Conservation (phyloP, 805 yeast species). For the Lipomyces japonicus region DNA sequence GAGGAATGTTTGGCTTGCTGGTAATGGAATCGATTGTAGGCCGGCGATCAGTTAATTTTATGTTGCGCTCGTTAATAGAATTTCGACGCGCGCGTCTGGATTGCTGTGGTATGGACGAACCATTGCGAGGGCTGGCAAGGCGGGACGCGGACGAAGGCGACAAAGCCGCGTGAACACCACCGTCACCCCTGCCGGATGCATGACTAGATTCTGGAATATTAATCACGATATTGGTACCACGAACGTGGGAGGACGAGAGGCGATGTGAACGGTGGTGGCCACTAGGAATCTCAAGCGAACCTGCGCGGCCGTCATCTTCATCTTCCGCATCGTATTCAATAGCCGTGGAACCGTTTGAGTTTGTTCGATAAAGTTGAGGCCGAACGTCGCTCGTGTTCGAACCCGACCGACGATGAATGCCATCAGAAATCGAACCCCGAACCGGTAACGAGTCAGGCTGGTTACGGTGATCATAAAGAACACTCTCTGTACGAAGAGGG, state of each 20-base stretch:
- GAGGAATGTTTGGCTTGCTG: not conserved
- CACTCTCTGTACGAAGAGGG: conserved; percentile 23
- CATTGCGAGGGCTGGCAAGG: not conserved
- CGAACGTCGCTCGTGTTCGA: conserved; percentile 9
- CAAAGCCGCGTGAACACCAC: not conserved
- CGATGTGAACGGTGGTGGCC: not conserved
- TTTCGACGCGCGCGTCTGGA: not conserved
- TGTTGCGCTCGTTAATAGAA: not conserved
- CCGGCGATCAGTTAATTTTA: not conserved
- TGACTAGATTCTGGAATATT: conserved; percentile 9
- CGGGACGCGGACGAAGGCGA: not conserved
- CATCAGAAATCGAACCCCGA: conserved; percentile 30
- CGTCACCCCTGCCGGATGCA: not conserved
- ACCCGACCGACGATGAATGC: not conserved
- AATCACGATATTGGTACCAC: conserved; percentile 1
- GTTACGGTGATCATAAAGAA: conserved; percentile 48
- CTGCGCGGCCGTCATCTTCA: conserved; percentile 11
- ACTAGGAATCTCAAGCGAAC: not conserved
- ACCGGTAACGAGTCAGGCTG: conserved; percentile 45
- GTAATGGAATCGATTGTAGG: not conserved
- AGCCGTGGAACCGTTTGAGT: conserved; percentile 5
- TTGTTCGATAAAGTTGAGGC: conserved; percentile 3
- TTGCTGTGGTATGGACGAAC: not conserved
- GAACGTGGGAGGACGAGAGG: not conserved
- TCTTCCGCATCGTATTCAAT: conserved; percentile 19